These are phyloP conservation scores for Gymnopilus dilepis DNA, from an alignment of 768 basidiomycete species.

Conservation along the genomic window DNA sequence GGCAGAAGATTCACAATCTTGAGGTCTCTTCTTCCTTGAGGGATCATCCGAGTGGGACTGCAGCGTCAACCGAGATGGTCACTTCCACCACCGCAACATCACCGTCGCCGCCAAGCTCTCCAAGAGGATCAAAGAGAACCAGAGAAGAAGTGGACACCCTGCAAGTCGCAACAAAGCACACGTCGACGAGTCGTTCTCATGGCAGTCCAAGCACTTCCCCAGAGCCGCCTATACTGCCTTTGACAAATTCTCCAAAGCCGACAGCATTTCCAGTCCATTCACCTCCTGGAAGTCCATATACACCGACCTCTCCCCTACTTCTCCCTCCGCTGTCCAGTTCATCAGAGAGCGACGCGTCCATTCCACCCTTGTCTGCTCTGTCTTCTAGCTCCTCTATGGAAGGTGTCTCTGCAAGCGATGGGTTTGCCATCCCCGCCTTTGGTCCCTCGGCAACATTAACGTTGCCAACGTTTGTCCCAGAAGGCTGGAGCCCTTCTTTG, in stretches of 20 bases:
- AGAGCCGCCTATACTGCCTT: background rate
- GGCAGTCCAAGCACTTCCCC: background rate
- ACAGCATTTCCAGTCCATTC: conserved; percentile 1
- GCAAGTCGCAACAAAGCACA: background rate
- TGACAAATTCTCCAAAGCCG: background rate
- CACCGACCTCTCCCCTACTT: background rate
- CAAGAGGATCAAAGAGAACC: conserved; percentile 4
- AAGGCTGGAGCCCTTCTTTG: background rate
- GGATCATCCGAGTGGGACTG: background rate
- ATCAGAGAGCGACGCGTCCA: background rate
- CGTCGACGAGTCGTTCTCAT: background rate
- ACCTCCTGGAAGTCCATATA: conserved; percentile 11
- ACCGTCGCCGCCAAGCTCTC: background rate
- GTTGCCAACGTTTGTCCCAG: too few species aligned
- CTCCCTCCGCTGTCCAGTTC: background rate
- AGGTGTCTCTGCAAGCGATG: background rate
- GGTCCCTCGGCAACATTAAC: too few species aligned
- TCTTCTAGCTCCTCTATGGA: background rate
- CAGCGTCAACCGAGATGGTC: background rate
- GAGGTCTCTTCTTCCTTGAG: conserved; percentile 4
- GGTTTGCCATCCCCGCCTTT: background rate
- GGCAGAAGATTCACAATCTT: conserved; percentile 35
- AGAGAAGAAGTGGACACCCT: background rate
- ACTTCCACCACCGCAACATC: background rate
- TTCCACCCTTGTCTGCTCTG: background rate